phyloP scores from a whole-genome alignment of 2,329 filamentous ascomycete genomes.

The Cladosporium sp. region DNA sequence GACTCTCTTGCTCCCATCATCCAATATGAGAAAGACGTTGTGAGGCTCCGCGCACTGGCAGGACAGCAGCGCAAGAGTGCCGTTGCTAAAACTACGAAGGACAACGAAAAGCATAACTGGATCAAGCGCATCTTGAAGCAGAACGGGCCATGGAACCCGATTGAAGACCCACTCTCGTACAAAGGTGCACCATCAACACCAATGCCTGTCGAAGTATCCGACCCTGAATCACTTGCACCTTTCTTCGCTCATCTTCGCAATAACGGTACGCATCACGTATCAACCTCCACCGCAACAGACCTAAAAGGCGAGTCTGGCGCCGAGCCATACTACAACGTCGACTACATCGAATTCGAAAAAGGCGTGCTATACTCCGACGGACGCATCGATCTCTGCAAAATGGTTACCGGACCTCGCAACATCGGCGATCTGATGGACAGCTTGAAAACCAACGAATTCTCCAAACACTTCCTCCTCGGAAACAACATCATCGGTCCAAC shows the following conservation, averaged over 20 bases:
- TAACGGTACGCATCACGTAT: slow-evolving; percentile 29
- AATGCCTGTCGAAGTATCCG: slow-evolving; percentile 40
- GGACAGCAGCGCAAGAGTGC: slow-evolving; percentile 27
- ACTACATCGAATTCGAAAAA: slow-evolving; percentile 41
- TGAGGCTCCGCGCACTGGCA: slow-evolving; percentile 27
- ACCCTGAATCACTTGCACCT: slow-evolving; percentile 35
- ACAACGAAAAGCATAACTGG: slow-evolving; percentile 24
- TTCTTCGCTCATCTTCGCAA: slow-evolving; percentile 40
- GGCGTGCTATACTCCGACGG: slow-evolving; percentile 53
- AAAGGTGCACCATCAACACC: slow-evolving; percentile 36
- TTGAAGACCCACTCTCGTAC: slow-evolving; percentile 34
- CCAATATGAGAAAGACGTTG: slow-evolving; percentile 36
- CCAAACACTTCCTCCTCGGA: slow-evolving; percentile 55
- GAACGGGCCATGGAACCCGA: slow-evolving; percentile 40
- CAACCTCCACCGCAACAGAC: neutral
- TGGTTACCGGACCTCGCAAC: slow-evolving; percentile 55
- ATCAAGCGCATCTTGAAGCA: slow-evolving; percentile 29
- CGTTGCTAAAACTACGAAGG: slow-evolving; percentile 26
- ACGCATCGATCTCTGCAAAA: slow-evolving; percentile 58
- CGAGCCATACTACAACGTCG: slow-evolving; percentile 39
- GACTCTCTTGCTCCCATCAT: slow-evolving; percentile 29
- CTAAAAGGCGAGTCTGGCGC: slow-evolving; percentile 27
- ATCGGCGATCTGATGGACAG: slow-evolving; percentile 53
- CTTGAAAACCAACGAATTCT: slow-evolving; percentile 49
- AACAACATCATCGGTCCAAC: slow-evolving; percentile 57